Base-by-base conservation (phyloP, 805 yeast species). In the Kodamaea kaohsiungensis region DNA sequence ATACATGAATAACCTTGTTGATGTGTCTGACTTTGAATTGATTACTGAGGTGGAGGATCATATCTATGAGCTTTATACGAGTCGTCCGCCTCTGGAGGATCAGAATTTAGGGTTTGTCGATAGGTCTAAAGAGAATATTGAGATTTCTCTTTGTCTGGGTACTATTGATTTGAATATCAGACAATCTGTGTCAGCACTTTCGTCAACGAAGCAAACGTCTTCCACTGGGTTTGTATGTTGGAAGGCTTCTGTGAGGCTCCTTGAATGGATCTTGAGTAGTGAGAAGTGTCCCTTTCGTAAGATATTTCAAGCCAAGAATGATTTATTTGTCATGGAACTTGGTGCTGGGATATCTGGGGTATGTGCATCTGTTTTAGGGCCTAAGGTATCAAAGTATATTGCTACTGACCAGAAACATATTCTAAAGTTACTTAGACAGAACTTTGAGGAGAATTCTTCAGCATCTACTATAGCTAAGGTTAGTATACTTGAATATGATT, bases 211-310 rank as follows among this genome's bases (percentile, higher is more conserved):
- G 0, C 63, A 71, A 25, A 42, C 68, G 13, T 72, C 80, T 16
- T 79, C 87, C 3, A 85, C 90, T 0, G 91, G 91, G 10, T 87
- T 81, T 56, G 78, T 86, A 3, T 70, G 85, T 40, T 86, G 91
- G 91, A 70, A 71, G 43, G 71, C 83, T 0, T 73, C 84, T 1
- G 73, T 77, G 1, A 62, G 71, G 1, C 69, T 86, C 40, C 75
- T 76, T 1, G 78, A 83, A 43, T 86, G 91, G 90, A 47, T 84
- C 1, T 18, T 76, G n/a, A 59, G 65, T 18, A 63, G 60, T 17
- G 45, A 47, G 0, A 51, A 50, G 27, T 66, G 72, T 45, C 77
- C 77, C 1, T 61, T 75, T 17, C 37, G 50, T 43, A 33, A 46
- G 25, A 27, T 51, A 17, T 33, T 64, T 53, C 40, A 39, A 37